Evolutionary conservation across 805 yeast genomes (phyloP).

Genomic region (Sugiyamaella mastotermitis): DNA sequence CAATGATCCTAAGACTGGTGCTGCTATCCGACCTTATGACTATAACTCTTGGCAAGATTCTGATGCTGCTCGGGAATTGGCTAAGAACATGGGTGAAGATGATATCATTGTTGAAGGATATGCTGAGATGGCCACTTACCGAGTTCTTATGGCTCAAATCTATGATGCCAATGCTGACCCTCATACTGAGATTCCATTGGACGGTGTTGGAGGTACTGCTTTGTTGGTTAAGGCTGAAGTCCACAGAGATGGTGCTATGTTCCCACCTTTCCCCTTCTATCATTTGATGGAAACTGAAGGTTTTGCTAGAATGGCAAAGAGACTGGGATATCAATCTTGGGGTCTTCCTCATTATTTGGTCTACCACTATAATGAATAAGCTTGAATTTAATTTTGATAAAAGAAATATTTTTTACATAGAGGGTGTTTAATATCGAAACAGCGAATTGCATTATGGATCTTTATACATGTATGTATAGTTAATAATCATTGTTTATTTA

Average conservation of each 20-base stretch:
- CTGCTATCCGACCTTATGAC: constrained; percentile 79
- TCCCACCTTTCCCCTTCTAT: constrained; percentile 96
- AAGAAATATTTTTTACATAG: too few relatives aligned
- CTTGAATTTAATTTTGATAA: too few relatives aligned
- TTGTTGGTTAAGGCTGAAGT: constrained; percentile 94
- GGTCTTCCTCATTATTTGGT: constrained; percentile 95
- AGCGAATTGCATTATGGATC: too few relatives aligned
- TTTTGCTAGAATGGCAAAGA: constrained; percentile 91
- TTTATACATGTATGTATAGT: too few relatives aligned
- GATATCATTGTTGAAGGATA: constrained; percentile 95
- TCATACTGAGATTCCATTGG: constrained; percentile 71
- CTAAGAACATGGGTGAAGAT: constrained; percentile 68
- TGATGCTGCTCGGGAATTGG: constrained; percentile 74
- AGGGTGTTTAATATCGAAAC: too few relatives aligned
- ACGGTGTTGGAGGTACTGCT: constrained; percentile 98
- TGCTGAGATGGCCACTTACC: constrained; percentile 84
- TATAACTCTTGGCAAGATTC: constrained; percentile 81
- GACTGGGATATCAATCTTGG: constrained; percentile 82
- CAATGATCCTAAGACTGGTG: constrained; percentile 50
- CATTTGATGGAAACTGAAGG: constrained; percentile 97
- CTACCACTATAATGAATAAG: constrained; percentile 77
- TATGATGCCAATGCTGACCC: constrained; percentile 65
- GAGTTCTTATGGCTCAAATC: constrained; percentile 90
- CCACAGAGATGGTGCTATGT: constrained; percentile 99
- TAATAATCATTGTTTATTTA: too few relatives aligned